Base-by-base conservation (phyloP, 2,329 filamentous ascomycete species). In the Curvularia verruculosa region DNA sequence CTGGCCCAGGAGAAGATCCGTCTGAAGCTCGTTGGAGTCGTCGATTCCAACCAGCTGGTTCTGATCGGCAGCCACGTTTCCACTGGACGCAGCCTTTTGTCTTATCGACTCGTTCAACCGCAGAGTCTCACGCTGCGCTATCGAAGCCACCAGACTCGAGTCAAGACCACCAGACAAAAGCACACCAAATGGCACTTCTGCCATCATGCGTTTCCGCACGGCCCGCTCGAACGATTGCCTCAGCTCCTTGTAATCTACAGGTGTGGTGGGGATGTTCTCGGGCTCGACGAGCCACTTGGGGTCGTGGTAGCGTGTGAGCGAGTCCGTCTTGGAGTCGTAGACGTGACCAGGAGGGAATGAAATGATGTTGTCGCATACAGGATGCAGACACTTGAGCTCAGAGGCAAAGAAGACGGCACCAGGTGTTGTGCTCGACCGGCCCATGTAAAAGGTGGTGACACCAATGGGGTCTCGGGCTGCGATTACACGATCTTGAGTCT, bases 161-260 rank as follows among this genome's bases (percentile, higher is more conserved):
- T 99, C 95, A 49, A 99, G 84, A 69, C 95, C 95, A 72, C 95
- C 95, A 50, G 95, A 99, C 48, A 99, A 84, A 57, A 99, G 82
- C 21, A 99, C 95, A 78, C 95, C 95, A 76, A 97, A 99, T 15
- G 95, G 95, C 34, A 99, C 95, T 80, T 99, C 95, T 21, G 95
- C 95, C 95, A 99, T 99, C 76, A 99, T 84, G 66, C 95, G 89
- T 83, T 99, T 99, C 73, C 94, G 87, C 55, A 99, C 95, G 10
- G 95, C 88, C 78, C 88, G 90, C 83, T 98, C 95, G 59, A 99
- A 84, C 1, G 89, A 88, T 74, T 89, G 85, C 65, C 95, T 87
- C 67, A 99, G 84, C 51, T 86, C 76, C 82, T 90, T 96, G 76
- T 92, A 87, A 80, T 98, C 91, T 58, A 96, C 81, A 0, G 94